Conservation (phyloP, 352 stramenopile genomes). For the Phytophthora parvispora region DNA sequence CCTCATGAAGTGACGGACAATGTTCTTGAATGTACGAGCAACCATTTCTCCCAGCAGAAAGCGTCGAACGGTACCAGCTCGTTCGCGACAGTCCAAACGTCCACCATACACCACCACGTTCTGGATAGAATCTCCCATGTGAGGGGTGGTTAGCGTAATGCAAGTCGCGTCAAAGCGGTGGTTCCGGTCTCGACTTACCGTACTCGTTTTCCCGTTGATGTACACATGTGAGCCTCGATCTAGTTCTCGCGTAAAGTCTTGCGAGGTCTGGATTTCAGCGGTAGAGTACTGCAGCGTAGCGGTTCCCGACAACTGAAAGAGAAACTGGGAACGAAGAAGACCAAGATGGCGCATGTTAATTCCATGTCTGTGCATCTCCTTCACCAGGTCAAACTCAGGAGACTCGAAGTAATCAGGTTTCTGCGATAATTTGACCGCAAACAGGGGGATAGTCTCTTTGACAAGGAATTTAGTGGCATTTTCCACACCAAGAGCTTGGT, state of each 20-base stretch:
- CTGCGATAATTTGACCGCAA: constrained; percentile 84
- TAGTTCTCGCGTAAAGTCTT: constrained; percentile 89
- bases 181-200: constrained; percentile 50
- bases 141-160: constrained; percentile 68
- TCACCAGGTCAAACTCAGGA: constrained; percentile 61
- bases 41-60: constrained; percentile 91
- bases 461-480: constrained; percentile 82
- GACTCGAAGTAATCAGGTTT: constrained; percentile 65
- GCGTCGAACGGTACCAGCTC: constrained; percentile 63
- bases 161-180: constrained; percentile 67
- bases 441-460: constrained; percentile 76
- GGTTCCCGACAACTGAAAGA: constrained; percentile 75
- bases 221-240: constrained; percentile 71
- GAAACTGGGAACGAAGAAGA: constrained; percentile 83
- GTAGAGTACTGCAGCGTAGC: constrained; percentile 88
- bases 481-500: constrained; percentile 72
- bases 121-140: constrained; percentile 78
- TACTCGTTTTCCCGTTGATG: constrained; percentile 68
- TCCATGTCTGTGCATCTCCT: constrained; percentile 90
- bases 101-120: constrained; percentile 78
- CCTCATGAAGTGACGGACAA: constrained; percentile 84
- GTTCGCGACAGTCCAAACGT: constrained; percentile 62
- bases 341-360: constrained; percentile 94
- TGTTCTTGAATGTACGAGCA: constrained; percentile 88
- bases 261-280: constrained; percentile 76